Percentiles rank a stretch among this genome's conserved stretches.
These are phyloP conservation scores for Anacardium occidentale DNA, from an alignment of 345 rosid genomes.

Conservation along the genomic window DNA sequence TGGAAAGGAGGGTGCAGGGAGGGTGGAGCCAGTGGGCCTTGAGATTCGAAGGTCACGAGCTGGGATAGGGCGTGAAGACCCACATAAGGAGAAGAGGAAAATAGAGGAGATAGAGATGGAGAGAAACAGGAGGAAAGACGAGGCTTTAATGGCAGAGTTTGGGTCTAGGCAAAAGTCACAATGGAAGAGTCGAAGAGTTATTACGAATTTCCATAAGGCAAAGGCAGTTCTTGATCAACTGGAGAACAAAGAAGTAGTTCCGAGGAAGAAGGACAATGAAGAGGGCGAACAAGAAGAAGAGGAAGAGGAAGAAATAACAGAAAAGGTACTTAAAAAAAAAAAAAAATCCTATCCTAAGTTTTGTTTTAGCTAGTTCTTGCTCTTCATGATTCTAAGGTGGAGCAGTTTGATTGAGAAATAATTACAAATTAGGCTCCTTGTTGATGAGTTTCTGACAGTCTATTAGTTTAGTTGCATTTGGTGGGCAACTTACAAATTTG, in stretches of 20 bases:
- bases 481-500: not conserved
- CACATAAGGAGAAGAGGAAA: conserved; percentile 76
- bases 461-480: conserved; percentile 10
- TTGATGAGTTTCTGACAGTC: not conserved
- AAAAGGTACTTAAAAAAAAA: conserved; percentile 48
- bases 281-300: conserved; percentile 46
- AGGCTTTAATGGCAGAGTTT: conserved; percentile 70
- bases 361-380: conserved; percentile 5
- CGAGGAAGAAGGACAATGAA: conserved; percentile 50
- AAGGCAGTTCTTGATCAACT: conserved; percentile 87
- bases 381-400: not conserved
- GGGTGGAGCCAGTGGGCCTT: conserved; percentile 72
- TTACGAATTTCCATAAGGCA: conserved; percentile 68
- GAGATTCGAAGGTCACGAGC: conserved; percentile 82
- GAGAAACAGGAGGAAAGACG: conserved; percentile 51
- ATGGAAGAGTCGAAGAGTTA: conserved; percentile 68
- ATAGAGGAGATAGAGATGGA: conserved; percentile 63
- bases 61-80: conserved; percentile 85
- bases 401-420: conserved; percentile 8
- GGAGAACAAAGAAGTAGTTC: conserved; percentile 69
- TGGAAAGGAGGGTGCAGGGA: conserved; percentile 75
- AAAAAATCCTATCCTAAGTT: not conserved
- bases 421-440: not conserved
- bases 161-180: conserved; percentile 80
- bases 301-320: conserved; percentile 71